phyloP scores from a whole-genome alignment of 2,329 filamentous ascomycete species.

The Scedosporium aurantiacum region DNA sequence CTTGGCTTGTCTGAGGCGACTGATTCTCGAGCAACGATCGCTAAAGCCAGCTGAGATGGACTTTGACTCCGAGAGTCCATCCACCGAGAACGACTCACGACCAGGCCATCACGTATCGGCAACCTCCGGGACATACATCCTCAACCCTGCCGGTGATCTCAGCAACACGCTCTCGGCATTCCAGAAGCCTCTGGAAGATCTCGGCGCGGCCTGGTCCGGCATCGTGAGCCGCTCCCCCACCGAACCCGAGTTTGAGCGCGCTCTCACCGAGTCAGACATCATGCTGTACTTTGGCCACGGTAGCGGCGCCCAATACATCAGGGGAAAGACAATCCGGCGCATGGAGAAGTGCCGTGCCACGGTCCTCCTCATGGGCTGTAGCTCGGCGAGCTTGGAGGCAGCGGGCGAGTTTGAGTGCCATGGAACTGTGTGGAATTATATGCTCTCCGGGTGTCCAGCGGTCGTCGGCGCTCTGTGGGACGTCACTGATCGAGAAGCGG shows the following conservation, averaged over 20 bases:
- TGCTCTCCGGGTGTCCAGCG: conserved; percentile 76
- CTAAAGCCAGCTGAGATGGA: conserved; percentile 8
- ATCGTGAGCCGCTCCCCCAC: conserved; percentile 59
- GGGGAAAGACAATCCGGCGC: conserved; percentile 68
- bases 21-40: conserved; percentile 47
- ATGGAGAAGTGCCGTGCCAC: conserved; percentile 65
- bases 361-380: conserved; percentile 89
- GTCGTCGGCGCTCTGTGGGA: conserved; percentile 94
- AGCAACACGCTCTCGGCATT: conserved; percentile 70
- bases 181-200: conserved; percentile 50
- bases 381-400: conserved; percentile 58
- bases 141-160: conserved; percentile 83
- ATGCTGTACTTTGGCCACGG: conserved; percentile 95
- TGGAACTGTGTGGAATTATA: conserved; percentile 83
- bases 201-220: conserved; percentile 60
- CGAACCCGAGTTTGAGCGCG: conserved; percentile 64
- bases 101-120: conserved; percentile 44
- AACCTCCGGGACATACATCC: conserved; percentile 59
- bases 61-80: background rate
- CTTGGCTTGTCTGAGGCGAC: conserved; percentile 66
- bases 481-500: conserved; percentile 94
- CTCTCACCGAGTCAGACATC: conserved; percentile 56
- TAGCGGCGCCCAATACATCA: conserved; percentile 87
- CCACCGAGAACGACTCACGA: conserved; percentile 15
- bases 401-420: conserved; percentile 77